A percentile compares a stretch with the other conserved stretches of the same genome.
Evolutionary conservation across 108 stramenopile genomes (phyloP).

Genomic region (Licmophora abbreviata): DNA sequence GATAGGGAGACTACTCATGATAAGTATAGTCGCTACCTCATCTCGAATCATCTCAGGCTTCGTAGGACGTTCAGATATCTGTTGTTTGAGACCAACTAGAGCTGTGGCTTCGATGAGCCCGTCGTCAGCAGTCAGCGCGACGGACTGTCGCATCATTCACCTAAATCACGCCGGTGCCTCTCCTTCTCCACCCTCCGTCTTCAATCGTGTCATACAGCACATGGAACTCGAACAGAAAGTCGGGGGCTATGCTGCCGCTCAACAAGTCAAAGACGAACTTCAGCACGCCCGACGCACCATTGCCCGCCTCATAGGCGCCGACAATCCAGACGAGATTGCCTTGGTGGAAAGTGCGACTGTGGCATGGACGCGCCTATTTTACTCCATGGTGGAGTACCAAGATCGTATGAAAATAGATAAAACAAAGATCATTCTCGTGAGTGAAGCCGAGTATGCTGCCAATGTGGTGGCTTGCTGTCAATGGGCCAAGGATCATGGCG

Average conservation of each 20-base stretch:
- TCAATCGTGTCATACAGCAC: slow-evolving; percentile 34
- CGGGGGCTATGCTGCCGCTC: slow-evolving; percentile 72
- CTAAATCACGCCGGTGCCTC: slow-evolving; percentile 79
- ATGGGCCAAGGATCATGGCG: slow-evolving; percentile 36
- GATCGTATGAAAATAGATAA: background rate
- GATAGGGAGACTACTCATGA: no score
- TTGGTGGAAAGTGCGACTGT: slow-evolving; percentile 71
- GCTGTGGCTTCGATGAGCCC: no score
- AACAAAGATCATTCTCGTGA: slow-evolving; percentile 39
- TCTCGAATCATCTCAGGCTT: no score
- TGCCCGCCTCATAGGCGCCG: slow-evolving; percentile 36
- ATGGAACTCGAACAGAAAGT: slow-evolving; percentile 39
- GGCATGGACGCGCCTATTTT: slow-evolving; percentile 73
- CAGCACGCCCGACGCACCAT: slow-evolving; percentile 37
- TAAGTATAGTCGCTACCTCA: no score
- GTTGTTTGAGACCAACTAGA: no score
- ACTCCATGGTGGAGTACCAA: slow-evolving; percentile 44
- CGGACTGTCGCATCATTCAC: no score
- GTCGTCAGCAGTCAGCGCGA: no score
- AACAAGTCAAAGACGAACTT: slow-evolving; percentile 24
- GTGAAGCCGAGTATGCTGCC: slow-evolving; percentile 75
- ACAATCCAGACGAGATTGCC: slow-evolving; percentile 26
- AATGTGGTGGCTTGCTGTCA: slow-evolving; percentile 74
- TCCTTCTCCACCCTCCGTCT: slow-evolving; percentile 47
- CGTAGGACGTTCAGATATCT: no score